Percentiles rank a stretch among this genome's conserved stretches.
phyloP scores from a whole-genome alignment of 2,329 filamentous ascomycete species.

The Cladosporium sp. region DNA sequence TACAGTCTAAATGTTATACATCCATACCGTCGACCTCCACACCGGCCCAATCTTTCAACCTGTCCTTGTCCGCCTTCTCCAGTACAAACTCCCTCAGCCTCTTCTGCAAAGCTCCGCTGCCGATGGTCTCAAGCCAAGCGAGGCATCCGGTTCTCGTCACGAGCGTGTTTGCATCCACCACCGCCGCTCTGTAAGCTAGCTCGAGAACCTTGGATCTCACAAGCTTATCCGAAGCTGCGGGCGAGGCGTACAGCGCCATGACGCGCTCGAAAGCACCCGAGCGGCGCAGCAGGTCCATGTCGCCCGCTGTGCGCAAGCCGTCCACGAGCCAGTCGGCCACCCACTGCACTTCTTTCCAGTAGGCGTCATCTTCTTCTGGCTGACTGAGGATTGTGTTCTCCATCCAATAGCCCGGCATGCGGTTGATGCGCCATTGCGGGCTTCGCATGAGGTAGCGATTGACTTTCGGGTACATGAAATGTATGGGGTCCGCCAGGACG shows the following conservation, averaged over 20 bases:
- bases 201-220: conserved; percentile 58
- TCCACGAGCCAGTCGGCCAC: conserved; percentile 65
- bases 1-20: neutral
- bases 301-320: conserved; percentile 53
- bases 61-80: conserved; percentile 61
- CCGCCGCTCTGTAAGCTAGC: conserved; percentile 59
- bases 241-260: conserved; percentile 61
- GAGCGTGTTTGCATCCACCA: conserved; percentile 66
- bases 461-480: conserved; percentile 77
- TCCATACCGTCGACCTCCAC: conserved; percentile 5
- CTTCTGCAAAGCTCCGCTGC: conserved; percentile 40
- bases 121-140: conserved; percentile 63
- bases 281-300: conserved; percentile 56
- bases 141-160: conserved; percentile 69
- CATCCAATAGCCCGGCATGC: conserved; percentile 53
- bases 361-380: conserved; percentile 65
- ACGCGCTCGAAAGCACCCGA: conserved; percentile 63
- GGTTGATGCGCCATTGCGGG: conserved; percentile 63
- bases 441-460: conserved; percentile 75
- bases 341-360: conserved; percentile 69
- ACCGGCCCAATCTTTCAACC: conserved; percentile 59
- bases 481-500: conserved; percentile 68
- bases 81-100: conserved; percentile 52
- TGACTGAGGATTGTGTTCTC: conserved; percentile 68
- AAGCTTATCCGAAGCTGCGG: conserved; percentile 49